Percentiles rank a stretch among this genome's conserved stretches.
phyloP scores from a whole-genome alignment of 148 eudicot genomes.

The Dianthus caryophyllus region DNA sequence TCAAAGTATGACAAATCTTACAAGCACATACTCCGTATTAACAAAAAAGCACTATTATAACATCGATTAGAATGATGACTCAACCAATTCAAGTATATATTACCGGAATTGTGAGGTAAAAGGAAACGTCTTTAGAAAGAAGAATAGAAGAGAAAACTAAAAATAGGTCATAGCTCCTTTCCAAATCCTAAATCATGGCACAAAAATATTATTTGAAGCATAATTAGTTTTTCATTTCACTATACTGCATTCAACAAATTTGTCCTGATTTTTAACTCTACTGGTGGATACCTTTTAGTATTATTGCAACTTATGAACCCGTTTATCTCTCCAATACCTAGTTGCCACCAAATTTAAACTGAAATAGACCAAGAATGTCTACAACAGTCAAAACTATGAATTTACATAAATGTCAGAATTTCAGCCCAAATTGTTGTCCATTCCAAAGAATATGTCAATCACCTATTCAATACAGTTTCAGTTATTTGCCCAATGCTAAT shows the following conservation, averaged over 20 bases:
- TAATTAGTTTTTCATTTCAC: not conserved
- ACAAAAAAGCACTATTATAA: too few species aligned
- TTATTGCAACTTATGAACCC: constrained; percentile 1
- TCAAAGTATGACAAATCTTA: not conserved
- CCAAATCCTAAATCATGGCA: not conserved
- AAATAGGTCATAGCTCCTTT: too few species aligned
- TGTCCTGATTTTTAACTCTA: not conserved
- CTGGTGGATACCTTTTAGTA: not conserved
- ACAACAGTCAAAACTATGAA: not conserved
- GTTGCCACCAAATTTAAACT: not conserved
- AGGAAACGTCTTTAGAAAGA: not conserved
- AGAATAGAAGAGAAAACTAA: not conserved
- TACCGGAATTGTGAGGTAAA: not conserved
- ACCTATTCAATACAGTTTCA: not conserved
- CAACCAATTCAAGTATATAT: too few species aligned
- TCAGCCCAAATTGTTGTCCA: not conserved
- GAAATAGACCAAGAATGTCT: not conserved
- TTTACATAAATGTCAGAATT: not conserved
- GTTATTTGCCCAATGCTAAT: not conserved
- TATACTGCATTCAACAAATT: not conserved
- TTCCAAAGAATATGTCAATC: not conserved
- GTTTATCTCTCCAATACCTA: not conserved
- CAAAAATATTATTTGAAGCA: not conserved
- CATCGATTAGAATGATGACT: not conserved
- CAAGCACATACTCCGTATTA: too few species aligned